Conservation (phyloP, 768 basidiomycete species). For the Serendipita sp. region DNA sequence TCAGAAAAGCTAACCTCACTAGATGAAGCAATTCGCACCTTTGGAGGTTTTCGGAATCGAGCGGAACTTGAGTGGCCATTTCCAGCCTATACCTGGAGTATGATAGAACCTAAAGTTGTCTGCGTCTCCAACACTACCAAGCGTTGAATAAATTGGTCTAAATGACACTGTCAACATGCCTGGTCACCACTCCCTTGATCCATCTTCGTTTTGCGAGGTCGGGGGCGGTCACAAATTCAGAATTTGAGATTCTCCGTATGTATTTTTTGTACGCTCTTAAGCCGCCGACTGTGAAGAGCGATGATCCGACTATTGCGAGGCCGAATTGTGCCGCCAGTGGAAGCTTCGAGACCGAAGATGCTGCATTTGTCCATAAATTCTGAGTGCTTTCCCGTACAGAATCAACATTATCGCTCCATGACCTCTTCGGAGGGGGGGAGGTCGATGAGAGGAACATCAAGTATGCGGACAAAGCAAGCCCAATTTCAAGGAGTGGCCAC, state of each 20-base stretch:
- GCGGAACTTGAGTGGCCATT: slow-evolving; percentile 57
- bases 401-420: neutral
- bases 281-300: slow-evolving; percentile 15
- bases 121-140: slow-evolving; percentile 57
- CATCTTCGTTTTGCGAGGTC: slow-evolving; percentile 42
- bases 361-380: neutral
- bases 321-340: neutral
- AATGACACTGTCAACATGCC: slow-evolving; percentile 26
- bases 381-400: neutral
- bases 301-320: slow-evolving; percentile 13
- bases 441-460: neutral
- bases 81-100: slow-evolving; percentile 61
- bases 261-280: slow-evolving; percentile 11
- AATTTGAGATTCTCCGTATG: slow-evolving; percentile 21
- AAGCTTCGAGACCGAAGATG: neutral
- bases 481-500: neutral
- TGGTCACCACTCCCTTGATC: slow-evolving; percentile 71
- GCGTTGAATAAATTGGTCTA: neutral
- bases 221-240: slow-evolving; percentile 39
- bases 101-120: slow-evolving; percentile 86
- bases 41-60: slow-evolving; percentile 40
- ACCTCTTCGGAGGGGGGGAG: neutral
- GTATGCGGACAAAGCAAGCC: neutral
- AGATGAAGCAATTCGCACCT: slow-evolving; percentile 26
- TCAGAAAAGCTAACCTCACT: neutral